These are phyloP conservation scores for Asterella californica DNA, from an alignment of 225 moss, liverwort and hornwort species.

Conservation along the genomic window DNA sequence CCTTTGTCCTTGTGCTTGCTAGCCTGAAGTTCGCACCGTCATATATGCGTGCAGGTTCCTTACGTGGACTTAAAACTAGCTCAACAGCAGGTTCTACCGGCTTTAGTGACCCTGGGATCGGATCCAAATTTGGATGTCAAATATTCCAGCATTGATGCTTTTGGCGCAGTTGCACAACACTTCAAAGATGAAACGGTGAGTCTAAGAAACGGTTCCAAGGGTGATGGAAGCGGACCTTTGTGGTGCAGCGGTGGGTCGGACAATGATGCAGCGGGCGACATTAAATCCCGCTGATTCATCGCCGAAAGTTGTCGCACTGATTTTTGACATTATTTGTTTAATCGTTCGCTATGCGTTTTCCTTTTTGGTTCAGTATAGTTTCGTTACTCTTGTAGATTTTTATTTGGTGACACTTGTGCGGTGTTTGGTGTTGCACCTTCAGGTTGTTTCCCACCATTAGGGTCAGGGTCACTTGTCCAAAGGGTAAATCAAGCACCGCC, in stretches of 20 bases:
- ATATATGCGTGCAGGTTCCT: constrained; percentile 51
- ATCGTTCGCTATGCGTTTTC: no score
- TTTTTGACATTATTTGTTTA: background rate
- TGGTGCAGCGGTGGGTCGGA: background rate
- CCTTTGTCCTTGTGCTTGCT: background rate
- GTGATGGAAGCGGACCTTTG: background rate
- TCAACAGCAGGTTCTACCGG: constrained; percentile 89
- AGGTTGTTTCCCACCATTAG: background rate
- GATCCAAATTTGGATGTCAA: constrained; percentile 95
- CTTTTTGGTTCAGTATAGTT: no score
- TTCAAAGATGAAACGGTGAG: constrained; percentile 90
- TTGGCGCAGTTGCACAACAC: constrained; percentile 93
- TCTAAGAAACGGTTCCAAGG: background rate
- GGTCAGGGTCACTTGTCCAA: background rate
- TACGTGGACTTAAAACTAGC: constrained; percentile 86
- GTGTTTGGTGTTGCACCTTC: background rate
- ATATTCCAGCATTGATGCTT: constrained; percentile 93
- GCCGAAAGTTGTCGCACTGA: background rate
- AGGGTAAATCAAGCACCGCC: background rate
- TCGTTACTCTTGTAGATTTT: background rate
- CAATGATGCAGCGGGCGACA: background rate
- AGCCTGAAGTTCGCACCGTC: background rate
- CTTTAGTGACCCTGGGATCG: constrained; percentile 88
- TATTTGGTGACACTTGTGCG: background rate
- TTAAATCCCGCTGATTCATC: background rate